Base-by-base conservation (phyloP, 2,329 filamentous ascomycete species). In the Colletotrichum tabaci region DNA sequence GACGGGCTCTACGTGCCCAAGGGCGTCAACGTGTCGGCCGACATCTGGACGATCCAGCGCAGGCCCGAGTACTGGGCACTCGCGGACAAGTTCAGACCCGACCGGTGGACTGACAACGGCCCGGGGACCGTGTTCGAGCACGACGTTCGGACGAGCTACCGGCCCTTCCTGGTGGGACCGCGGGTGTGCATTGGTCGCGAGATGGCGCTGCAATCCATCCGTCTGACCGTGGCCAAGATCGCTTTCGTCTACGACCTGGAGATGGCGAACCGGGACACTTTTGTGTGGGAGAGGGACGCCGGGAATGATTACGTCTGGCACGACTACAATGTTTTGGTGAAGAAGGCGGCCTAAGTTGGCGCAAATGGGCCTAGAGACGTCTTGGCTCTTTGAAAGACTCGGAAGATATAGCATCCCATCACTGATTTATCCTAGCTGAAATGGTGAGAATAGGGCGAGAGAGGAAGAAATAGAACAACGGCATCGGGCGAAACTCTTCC, bases 31-130 rank as follows among this genome's bases (percentile, higher is more conserved):
- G 66, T 68, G 18, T 57, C 50, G 6, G 66, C 66, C 21, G 66
- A 68, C 15, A 64, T 68, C 8, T 68, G 69, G 66, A 76, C 77
- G 55, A 75, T 83, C 18, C 84, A 86, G 55, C 80, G 81, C 15
- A 80, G 82, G 66, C 77, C 81, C 2, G 74, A 74, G 1, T 81
- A 82, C 73, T 89, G 84, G 84, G 78, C 80, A 1, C 78, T 83
- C 2, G 80, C 85, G 0, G 76, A 81, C n/a, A 77, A 80, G 16
- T 89, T 87, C 74, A 69, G 87, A 1, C 87, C 83, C 0, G 86
- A 87, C 49, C 84, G 87, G 4, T 89, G 81, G 77, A 76, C 84
- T 42, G 44, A 46, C 18, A 68, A 64, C 21, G 66, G 66, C n/a
- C 53, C 61, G 3, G 61, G 66, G 8, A 65, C 66, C 12, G 1